Conservation (phyloP, 805 yeast species). For the Wickerhamia fluorescens region DNA sequence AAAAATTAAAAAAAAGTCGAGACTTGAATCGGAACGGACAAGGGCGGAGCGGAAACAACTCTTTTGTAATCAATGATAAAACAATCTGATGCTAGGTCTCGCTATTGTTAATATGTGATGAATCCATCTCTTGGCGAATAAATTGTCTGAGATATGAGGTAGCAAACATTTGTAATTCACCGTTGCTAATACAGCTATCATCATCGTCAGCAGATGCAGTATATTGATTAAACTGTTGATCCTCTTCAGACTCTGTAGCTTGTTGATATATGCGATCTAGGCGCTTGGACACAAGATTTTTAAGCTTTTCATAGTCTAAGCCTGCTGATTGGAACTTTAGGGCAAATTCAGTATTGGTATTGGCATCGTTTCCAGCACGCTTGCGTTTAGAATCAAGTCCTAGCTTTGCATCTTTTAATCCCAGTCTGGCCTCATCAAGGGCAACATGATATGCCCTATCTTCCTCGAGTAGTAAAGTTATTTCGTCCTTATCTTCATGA, state of each 20-base stretch:
- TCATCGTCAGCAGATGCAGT: slow-evolving; percentile 5
- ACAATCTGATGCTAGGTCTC: too few species aligned
- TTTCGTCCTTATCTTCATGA: slow-evolving; percentile 38
- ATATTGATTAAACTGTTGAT: slow-evolving; percentile 2
- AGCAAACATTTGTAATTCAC: slow-evolving; percentile 20
- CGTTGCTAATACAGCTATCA: slow-evolving; percentile 9
- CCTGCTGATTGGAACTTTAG: too few species aligned
- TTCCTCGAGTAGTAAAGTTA: slow-evolving; percentile 23
- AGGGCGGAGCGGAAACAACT: too few species aligned
- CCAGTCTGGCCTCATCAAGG: slow-evolving; percentile 18
- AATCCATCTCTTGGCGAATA: too few species aligned
- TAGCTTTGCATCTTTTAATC: slow-evolving; percentile 8
- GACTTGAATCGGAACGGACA: too few species aligned
- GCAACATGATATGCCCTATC: slow-evolving; percentile 21
- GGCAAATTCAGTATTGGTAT: too few species aligned
- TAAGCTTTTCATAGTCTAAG: slow-evolving; percentile 22
- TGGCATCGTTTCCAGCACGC: too few species aligned
- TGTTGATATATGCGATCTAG: slow-evolving; percentile 17
- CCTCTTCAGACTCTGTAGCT: slow-evolving; percentile 1
- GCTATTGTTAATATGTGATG: too few species aligned
- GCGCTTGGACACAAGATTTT: slow-evolving; percentile 13
- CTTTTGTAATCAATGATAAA: too few species aligned
- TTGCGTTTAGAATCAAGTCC: too few species aligned
- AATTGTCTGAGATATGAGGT: slow-evolving; percentile 23
- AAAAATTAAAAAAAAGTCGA: too few species aligned